These are phyloP conservation scores for Quercus phellos DNA, from an alignment of 331 rosid species.

Conservation along the genomic window DNA sequence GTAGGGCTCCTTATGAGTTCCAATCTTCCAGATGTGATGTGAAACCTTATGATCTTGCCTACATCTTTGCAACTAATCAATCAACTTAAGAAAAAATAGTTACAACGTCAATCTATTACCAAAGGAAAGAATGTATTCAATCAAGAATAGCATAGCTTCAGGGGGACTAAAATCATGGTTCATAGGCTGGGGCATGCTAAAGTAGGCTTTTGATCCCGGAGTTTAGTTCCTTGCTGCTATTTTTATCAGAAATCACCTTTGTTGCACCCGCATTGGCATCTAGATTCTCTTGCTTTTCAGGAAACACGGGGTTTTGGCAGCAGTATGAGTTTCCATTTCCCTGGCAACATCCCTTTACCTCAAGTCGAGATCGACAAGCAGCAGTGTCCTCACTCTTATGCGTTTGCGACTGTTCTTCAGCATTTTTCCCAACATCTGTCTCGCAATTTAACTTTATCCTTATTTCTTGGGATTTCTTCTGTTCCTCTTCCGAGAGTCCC, in stretches of 20 bases:
- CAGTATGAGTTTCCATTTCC: conserved; percentile 38
- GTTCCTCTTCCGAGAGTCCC: conserved; percentile 79
- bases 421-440: conserved; percentile 30
- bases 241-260: conserved; percentile 39
- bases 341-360: conserved; percentile 47
- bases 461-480: conserved; percentile 47
- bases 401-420: conserved; percentile 12
- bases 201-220: conserved; percentile 8
- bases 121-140: too few relatives aligned
- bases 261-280: conserved; percentile 35
- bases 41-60: too few relatives aligned
- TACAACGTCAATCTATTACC: too few relatives aligned
- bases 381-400: conserved; percentile 1
- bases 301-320: conserved; percentile 37
- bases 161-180: too few relatives aligned
- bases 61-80: too few relatives aligned
- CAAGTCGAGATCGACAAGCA: conserved; percentile 13
- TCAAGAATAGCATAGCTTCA: too few relatives aligned
- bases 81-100: too few relatives aligned
- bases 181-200: too few relatives aligned
- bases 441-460: conserved; percentile 45
- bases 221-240: conserved; percentile 16
- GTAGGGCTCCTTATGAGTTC: too few relatives aligned
- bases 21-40: too few relatives aligned
- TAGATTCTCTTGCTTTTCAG: conserved; percentile 25